Evolutionary conservation across 2,329 filamentous ascomycete species (phyloP).

Genomic region (Leptographium radiaticola): DNA sequence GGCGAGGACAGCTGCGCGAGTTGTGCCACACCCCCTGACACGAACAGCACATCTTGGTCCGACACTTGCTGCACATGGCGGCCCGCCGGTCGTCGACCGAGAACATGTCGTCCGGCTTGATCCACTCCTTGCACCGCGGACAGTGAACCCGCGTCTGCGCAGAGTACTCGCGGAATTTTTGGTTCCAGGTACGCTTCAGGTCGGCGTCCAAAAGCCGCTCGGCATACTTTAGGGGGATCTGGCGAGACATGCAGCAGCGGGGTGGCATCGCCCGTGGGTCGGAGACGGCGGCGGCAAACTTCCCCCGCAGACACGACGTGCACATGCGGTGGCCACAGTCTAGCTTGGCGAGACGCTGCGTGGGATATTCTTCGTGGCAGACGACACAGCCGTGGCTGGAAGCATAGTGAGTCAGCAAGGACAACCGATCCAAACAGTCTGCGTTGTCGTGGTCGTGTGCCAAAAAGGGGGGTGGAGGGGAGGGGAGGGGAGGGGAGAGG

Average conservation of each 20-base stretch:
- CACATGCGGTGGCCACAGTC: constrained; percentile 76
- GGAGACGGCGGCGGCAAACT: constrained; percentile 62
- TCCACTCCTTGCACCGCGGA: constrained; percentile 68
- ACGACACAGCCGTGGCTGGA: constrained; percentile 56
- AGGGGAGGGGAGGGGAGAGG: too few relatives aligned
- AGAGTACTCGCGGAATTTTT: constrained; percentile 64
- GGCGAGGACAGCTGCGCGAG: constrained; percentile 54
- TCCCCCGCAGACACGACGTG: constrained; percentile 57
- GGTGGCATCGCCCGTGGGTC: constrained; percentile 79
- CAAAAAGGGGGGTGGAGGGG: too few relatives aligned
- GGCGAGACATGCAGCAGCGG: constrained; percentile 59
- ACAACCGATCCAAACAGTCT: too few relatives aligned
- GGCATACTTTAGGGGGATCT: constrained; percentile 64
- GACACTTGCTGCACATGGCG: constrained; percentile 59
- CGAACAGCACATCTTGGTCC: constrained; percentile 57
- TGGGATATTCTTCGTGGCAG: constrained; percentile 56
- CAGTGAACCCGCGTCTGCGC: constrained; percentile 68
- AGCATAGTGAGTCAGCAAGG: neutral
- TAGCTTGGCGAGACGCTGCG: constrained; percentile 53
- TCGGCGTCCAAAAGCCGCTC: constrained; percentile 58
- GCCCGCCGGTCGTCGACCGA: constrained; percentile 47
- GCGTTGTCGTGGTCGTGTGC: too few relatives aligned
- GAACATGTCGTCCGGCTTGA: constrained; percentile 57
- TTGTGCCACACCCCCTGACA: constrained; percentile 68
- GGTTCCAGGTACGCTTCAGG: constrained; percentile 73